Percentiles rank a stretch among this genome's conserved stretches.
phyloP scores from a whole-genome alignment of 345 rosid genomes.

The Balakata baccata region DNA sequence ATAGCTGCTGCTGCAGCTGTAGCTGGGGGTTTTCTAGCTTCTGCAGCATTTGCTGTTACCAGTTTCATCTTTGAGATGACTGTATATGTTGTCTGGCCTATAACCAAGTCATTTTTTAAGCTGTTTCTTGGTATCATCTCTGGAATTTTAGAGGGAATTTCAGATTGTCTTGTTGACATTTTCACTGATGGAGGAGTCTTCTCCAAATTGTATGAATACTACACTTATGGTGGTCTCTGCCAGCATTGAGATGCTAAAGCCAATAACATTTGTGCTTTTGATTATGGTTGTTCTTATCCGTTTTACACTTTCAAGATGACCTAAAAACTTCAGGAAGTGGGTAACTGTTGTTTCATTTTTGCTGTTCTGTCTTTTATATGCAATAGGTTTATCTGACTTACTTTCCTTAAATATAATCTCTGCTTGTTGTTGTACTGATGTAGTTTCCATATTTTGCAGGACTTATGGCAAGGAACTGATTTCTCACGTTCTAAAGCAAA shows the following conservation, averaged over 20 bases:
- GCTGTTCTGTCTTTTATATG: constrained; percentile 1
- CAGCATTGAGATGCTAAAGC: constrained; percentile 74
- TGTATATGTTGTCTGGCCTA: constrained; percentile 82
- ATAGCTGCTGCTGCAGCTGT: constrained; percentile 83
- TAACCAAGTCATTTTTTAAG: constrained; percentile 65
- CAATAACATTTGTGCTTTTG: constrained; percentile 63
- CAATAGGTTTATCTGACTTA: constrained; percentile 3
- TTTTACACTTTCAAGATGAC: constrained; percentile 85
- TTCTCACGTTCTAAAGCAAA: constrained; percentile 96
- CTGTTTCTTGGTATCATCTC: constrained; percentile 53
- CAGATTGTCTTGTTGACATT: constrained; percentile 60
- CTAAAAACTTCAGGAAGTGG: constrained; percentile 97
- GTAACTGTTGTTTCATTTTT: constrained; percentile 39
- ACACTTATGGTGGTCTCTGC: constrained; percentile 79
- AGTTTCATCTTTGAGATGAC: constrained; percentile 64
- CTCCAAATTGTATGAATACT: constrained; percentile 59
- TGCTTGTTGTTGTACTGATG: constrained; percentile 9
- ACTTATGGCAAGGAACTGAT: constrained; percentile 93
- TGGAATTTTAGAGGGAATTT: constrained; percentile 54
- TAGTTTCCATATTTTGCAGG: constrained; percentile 45
- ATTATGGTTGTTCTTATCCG: constrained; percentile 88
- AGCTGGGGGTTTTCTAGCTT: constrained; percentile 85
- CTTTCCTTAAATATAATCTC: not conserved
- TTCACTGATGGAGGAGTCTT: constrained; percentile 63
- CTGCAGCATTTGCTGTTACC: constrained; percentile 81